Evolutionary conservation across 2,329 filamentous ascomycete species (phyloP), one percentile per base, ranked within the genome.

Genomic region (Pestalotiopsis sp.): DNA sequence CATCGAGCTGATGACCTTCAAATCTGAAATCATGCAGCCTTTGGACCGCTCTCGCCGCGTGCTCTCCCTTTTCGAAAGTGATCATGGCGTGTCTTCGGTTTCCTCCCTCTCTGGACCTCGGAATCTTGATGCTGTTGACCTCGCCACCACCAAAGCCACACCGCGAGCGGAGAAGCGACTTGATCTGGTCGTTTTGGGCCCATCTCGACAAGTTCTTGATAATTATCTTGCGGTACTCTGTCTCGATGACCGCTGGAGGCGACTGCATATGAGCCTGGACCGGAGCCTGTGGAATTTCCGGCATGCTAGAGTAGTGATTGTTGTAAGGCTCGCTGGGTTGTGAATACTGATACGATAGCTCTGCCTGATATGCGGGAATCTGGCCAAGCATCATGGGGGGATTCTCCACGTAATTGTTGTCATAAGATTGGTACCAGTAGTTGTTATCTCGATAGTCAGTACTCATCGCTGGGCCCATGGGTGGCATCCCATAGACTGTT

Each of bases 171-270:
- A 78, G 72, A 23, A 78, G 72, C 4, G 74, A 72, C 69, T 71
- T 71, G 64, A 78, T 69, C 66, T 78, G 75, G 27, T 73, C 67
- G 49, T 70, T 68, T 36, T 63, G 74, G 9, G 66, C 68, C 72
- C 71, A 73, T 11, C 73, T 66, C 36, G 73, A 74, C 66, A 78
- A 72, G 17, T 75, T 73, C 64, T 74, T 77, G 45, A 78, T 73
- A 63, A 77, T 75, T 23, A 78, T 74, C 62, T 78, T 78, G 41
- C 76, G 76, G 57, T 69, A 72, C 67, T 67, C 74, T 3, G 73
- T 75, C 1, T 72, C 65, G n/a, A 76, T 69, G 36, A 72, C 45
- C 14, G 17, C 65, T n/a, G 61, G 9, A 20, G 36, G 9, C n/a
- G 27, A 17, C 52, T 14, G 20, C 13, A n/a, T 52, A n/a, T 39